Percentiles rank a stretch among this genome's conserved stretches.
Evolutionary conservation across 257 asterid species (phyloP).

Genomic region (Hygrophila difformis): DNA sequence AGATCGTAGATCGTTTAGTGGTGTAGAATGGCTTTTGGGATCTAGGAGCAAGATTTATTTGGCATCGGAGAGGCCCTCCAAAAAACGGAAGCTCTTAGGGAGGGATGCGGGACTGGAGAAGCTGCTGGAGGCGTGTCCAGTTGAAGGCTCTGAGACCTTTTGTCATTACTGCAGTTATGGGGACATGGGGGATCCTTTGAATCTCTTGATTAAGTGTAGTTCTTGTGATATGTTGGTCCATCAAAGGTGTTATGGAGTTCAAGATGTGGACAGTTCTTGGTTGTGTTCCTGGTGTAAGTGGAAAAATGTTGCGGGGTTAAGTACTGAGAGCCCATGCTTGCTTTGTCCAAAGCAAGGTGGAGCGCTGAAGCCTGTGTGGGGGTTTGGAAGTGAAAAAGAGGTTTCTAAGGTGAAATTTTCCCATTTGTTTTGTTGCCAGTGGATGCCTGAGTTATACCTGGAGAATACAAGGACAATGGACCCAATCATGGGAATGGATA

Average conservation of each 20-base stretch:
- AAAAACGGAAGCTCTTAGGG: conserved; percentile 85
- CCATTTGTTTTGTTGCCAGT: conserved; percentile 91
- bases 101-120: conserved; percentile 89
- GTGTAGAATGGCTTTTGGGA: conserved; percentile 96
- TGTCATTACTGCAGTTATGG: conserved; percentile 87
- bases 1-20: conserved; percentile 30
- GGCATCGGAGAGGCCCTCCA: conserved; percentile 80
- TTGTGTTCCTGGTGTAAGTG: conserved; percentile 85
- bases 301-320: conserved; percentile 30
- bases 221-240: conserved; percentile 80
- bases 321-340: conserved; percentile 49
- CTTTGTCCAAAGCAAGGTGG: conserved; percentile 89
- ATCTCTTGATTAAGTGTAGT: conserved; percentile 59
- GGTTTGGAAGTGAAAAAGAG: conserved; percentile 24
- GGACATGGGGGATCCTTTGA: conserved; percentile 53
- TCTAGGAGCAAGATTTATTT: conserved; percentile 73
- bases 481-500: conserved; percentile 64
- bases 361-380: conserved; percentile 77
- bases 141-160: conserved; percentile 54
- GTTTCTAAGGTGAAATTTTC: conserved; percentile 42
- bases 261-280: conserved; percentile 68
- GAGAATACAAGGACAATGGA: conserved; percentile 85
- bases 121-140: conserved; percentile 70
- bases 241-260: conserved; percentile 94
- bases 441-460: conserved; percentile 88